Percentiles rank a stretch among this genome's conserved stretches.
Evolutionary conservation across 768 basidiomycete species (phyloP).

Genomic region (Chalciporus chontae): DNA sequence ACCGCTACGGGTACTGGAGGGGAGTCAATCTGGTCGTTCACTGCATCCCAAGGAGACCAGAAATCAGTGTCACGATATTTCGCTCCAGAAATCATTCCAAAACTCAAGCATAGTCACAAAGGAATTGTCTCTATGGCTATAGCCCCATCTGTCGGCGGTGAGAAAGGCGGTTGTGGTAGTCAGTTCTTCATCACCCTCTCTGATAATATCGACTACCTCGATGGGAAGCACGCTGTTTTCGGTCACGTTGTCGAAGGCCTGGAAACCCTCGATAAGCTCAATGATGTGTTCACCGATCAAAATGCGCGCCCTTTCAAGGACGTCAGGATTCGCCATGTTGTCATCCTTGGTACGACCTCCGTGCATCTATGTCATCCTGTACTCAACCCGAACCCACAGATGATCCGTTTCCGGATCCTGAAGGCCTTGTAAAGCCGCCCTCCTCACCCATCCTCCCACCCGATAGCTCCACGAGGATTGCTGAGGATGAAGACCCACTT

Average conservation of each 20-base stretch:
- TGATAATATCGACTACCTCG: slow-evolving; percentile 91
- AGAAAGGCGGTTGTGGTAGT: slow-evolving; percentile 80
- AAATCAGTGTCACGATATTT: slow-evolving; percentile 69
- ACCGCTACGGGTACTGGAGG: slow-evolving; percentile 93
- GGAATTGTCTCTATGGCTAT: slow-evolving; percentile 99
- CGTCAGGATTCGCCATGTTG: slow-evolving; percentile 91
- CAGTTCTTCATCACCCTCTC: slow-evolving; percentile 96
- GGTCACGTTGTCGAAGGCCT: slow-evolving; percentile 94
- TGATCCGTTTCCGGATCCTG: slow-evolving; percentile 92
- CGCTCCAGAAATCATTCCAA: slow-evolving; percentile 74
- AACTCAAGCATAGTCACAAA: slow-evolving; percentile 75
- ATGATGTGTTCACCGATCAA: slow-evolving; percentile 86
- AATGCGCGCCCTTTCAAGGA: slow-evolving; percentile 92
- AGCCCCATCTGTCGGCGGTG: slow-evolving; percentile 70
- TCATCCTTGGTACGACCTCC: slow-evolving; percentile 69
- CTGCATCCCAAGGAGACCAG: slow-evolving; percentile 44
- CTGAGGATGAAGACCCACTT: slow-evolving; percentile 91
- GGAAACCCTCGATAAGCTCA: slow-evolving; percentile 89
- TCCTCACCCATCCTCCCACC: slow-evolving; percentile 77
- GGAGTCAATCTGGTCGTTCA: slow-evolving; percentile 80
- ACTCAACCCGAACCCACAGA: slow-evolving; percentile 45
- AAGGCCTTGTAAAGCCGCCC: slow-evolving; percentile 67
- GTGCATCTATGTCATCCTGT: background rate
- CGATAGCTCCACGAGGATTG: slow-evolving; percentile 85
- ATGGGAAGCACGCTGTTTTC: slow-evolving; percentile 92